Evolutionary conservation across 441 rosid genomes (phyloP).

Genomic region (Eruca vesicaria): DNA sequence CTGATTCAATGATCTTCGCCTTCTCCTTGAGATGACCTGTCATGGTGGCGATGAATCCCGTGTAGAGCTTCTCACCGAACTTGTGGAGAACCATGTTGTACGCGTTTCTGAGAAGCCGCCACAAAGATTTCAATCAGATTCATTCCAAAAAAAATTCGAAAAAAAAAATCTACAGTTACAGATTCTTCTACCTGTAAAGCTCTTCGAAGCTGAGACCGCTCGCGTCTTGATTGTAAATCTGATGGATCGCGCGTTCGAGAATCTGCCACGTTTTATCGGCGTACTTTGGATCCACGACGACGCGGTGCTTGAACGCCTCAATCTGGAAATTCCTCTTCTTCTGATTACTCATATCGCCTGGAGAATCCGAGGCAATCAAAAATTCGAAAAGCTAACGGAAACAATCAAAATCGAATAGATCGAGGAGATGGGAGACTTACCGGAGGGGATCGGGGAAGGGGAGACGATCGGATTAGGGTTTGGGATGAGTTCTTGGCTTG

Average conservation of each 20-base stretch:
- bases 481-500: conserved; percentile 31
- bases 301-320: conserved; percentile 95
- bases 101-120: conserved; percentile 89
- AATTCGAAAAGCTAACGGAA: not conserved
- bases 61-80: conserved; percentile 87
- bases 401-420: not conserved
- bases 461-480: conserved; percentile 33
- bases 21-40: conserved; percentile 80
- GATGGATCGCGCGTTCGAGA: conserved; percentile 92
- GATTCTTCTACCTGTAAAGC: conserved; percentile 58
- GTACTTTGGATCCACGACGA: conserved; percentile 93
- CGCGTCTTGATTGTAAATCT: conserved; percentile 96
- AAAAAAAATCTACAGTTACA: not conserved
- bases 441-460: conserved; percentile 21
- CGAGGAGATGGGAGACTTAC: conserved; percentile 34
- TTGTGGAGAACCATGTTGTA: conserved; percentile 98
- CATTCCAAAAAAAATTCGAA: not conserved
- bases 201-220: conserved; percentile 96
- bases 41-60: conserved; percentile 81
- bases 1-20: conserved; percentile 75
- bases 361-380: not conserved
- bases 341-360: conserved; percentile 60
- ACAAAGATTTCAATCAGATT: not conserved
- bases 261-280: conserved; percentile 96
- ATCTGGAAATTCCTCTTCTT: conserved; percentile 91